Base-by-base conservation (phyloP, 768 basidiomycete genomes). In the Zangia roseola region DNA sequence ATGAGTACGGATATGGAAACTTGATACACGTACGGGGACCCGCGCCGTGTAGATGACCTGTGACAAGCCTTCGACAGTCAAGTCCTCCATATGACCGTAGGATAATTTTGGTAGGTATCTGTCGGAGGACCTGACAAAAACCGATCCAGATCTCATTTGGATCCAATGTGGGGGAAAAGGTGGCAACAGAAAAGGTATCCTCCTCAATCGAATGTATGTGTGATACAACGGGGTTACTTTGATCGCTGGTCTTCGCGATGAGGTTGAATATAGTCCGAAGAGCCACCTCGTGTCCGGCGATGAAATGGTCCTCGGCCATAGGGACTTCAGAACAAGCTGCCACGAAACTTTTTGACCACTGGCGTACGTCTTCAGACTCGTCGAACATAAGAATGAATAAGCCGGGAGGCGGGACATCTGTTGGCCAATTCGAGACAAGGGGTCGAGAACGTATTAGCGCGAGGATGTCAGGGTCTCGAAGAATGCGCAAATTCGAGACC, bases 331-430 rank as follows among this genome's bases (percentile, higher is more conserved):
- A 65, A 44, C 68, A 61, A n/a, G 69, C 63, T 14, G 69, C 63
- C 5, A 74, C 61, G 45, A 83, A 80, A 20, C 63, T 57, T 47
- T 66, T 69, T 2, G 88, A 83, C 85, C 86, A 90, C 16, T 70
- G 70, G 39, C 88, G 77, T 31, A 88, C 70, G 10, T 69, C 62
- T 6, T 61, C 48, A 14, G 73, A 70, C 43, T 77, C 71, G 47
- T 81, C 74, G 52, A 87, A 70, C 21, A 84, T 64, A 12, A 88
- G 71, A 12, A 82, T 62, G 24, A 90, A 69, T 35, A 89, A 41
- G 4, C 83, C 82, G 5, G 84, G 74, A 25, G 87, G 81, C 44
- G 86, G 71, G 20, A 77, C 66, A 48, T 83, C 74, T 6, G 64
- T 65, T 24, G 86, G 83, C 85, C 86, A 88, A 14, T 56, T 68